phyloP scores from a whole-genome alignment of 148 eudicot species.

The Chenopodium suecicum region DNA sequence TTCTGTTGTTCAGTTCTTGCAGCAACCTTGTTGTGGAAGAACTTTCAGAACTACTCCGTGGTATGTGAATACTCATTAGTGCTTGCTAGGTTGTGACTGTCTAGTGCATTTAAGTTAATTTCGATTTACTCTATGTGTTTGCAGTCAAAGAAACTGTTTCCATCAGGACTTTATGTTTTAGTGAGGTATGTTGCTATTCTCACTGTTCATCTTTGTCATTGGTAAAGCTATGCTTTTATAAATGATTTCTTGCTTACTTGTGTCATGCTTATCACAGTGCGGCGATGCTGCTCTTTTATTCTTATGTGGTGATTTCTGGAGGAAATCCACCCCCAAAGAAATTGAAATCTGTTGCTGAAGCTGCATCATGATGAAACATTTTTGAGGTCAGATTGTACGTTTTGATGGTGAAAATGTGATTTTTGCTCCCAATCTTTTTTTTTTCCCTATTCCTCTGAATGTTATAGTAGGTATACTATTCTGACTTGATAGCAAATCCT shows the following conservation, averaged over 20 bases:
- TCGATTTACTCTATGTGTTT: slow-evolving; percentile 9
- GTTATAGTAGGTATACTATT: background rate
- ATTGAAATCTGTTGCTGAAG: slow-evolving; percentile 42
- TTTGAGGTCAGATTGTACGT: slow-evolving; percentile 15
- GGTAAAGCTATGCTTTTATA: background rate
- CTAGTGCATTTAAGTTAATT: background rate
- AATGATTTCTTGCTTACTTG: slow-evolving; percentile 19
- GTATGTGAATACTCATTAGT: slow-evolving; percentile 20
- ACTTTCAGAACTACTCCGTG: slow-evolving; percentile 32
- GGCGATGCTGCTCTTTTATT: slow-evolving; percentile 78
- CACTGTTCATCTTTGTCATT: background rate
- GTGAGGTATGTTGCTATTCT: slow-evolving; percentile 52
- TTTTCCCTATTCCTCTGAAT: too few relatives aligned
- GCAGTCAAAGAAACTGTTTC: slow-evolving; percentile 54
- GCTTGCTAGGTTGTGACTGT: background rate
- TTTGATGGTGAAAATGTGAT: background rate
- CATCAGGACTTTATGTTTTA: slow-evolving; percentile 12
- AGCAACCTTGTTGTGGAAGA: slow-evolving; percentile 58
- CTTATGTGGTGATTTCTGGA: slow-evolving; percentile 82
- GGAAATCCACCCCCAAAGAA: slow-evolving; percentile 98
- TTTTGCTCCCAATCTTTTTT: background rate
- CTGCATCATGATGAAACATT: slow-evolving; percentile 38
- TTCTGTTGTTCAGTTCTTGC: slow-evolving; percentile 58
- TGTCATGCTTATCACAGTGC: slow-evolving; percentile 47
- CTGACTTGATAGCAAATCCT: background rate